Evolutionary conservation across 768 basidiomycete species (phyloP).

Genomic region (Tremella yokohamensis): DNA sequence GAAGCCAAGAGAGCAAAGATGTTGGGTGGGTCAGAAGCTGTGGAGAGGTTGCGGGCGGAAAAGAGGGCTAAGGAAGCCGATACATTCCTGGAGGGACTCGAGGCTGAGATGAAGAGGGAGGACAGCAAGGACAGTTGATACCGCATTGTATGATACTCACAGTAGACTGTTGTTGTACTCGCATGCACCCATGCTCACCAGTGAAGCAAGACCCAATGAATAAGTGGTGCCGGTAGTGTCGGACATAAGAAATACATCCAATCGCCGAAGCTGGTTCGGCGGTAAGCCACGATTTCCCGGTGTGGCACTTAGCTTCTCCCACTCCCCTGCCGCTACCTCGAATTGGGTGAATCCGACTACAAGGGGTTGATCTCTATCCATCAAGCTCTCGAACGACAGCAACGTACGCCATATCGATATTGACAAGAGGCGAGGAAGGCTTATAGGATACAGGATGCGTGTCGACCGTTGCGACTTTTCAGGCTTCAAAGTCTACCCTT

Average conservation of each 20-base stretch:
- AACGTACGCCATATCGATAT: conserved; percentile 3
- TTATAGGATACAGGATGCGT: conserved; percentile 58
- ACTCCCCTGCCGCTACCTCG: not conserved
- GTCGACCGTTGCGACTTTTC: conserved; percentile 99
- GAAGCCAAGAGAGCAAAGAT: conserved; percentile 42
- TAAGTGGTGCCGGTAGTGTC: too few relatives aligned
- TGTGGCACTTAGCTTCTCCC: conserved; percentile 14
- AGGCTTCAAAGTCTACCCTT: conserved; percentile 94
- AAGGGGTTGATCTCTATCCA: conserved; percentile 8
- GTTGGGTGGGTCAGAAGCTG: conserved; percentile 38
- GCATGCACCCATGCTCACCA: too few relatives aligned
- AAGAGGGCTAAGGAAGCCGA: conserved; percentile 35
- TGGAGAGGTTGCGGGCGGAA: conserved; percentile 29
- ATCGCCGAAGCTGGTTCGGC: conserved; percentile 4
- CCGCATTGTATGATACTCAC: not conserved
- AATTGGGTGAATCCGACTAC: not conserved
- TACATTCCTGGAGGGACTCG: conserved; percentile 27
- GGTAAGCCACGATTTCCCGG: not conserved
- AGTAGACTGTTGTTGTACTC: too few relatives aligned
- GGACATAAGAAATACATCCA: too few relatives aligned
- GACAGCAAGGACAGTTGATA: not conserved
- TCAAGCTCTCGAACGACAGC: conserved; percentile 15
- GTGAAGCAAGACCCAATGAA: too few relatives aligned
- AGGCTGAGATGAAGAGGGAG: conserved; percentile 21
- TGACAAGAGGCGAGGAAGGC: not conserved